These are phyloP conservation scores for Phlegmacium glaucopus DNA, from an alignment of 768 basidiomycete genomes.

Conservation along the genomic window DNA sequence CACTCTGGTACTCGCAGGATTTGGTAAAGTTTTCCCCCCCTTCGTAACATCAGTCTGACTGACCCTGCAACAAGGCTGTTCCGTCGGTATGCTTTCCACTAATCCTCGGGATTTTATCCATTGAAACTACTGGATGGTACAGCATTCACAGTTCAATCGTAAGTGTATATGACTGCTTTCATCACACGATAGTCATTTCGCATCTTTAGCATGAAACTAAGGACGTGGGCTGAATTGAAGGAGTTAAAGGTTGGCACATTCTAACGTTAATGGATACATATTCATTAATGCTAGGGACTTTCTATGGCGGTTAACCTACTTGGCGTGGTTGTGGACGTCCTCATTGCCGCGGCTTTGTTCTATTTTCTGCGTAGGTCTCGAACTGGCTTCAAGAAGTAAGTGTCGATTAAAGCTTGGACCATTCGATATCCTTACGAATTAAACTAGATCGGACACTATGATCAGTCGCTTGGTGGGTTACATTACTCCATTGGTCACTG, in stretches of 20 bases:
- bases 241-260: conserved; percentile 37
- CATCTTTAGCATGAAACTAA: conserved; percentile 34
- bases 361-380: conserved; percentile 47
- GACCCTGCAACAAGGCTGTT: conserved; percentile 28
- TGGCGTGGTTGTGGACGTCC: conserved; percentile 45
- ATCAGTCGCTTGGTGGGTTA: conserved; percentile 44
- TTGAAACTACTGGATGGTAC: background rate
- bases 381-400: conserved; percentile 51
- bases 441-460: conserved; percentile 45
- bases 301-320: conserved; percentile 56
- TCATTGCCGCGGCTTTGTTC: conserved; percentile 48
- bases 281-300: conserved; percentile 34
- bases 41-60: background rate
- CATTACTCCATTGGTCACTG: background rate
- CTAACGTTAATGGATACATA: background rate
- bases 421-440: background rate
- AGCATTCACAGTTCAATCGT: conserved; percentile 51
- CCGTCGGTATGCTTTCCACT: conserved; percentile 33
- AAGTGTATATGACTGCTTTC: conserved; percentile 13
- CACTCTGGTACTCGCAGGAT: conserved; percentile 45
- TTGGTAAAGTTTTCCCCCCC: conserved; percentile 29
- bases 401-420: conserved; percentile 2
- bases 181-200: background rate
- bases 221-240: conserved; percentile 41
- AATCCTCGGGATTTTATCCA: conserved; percentile 1